Evolutionary conservation across 148 eudicot species (phyloP).

Genomic region (Tetragonia tetragonoides): DNA sequence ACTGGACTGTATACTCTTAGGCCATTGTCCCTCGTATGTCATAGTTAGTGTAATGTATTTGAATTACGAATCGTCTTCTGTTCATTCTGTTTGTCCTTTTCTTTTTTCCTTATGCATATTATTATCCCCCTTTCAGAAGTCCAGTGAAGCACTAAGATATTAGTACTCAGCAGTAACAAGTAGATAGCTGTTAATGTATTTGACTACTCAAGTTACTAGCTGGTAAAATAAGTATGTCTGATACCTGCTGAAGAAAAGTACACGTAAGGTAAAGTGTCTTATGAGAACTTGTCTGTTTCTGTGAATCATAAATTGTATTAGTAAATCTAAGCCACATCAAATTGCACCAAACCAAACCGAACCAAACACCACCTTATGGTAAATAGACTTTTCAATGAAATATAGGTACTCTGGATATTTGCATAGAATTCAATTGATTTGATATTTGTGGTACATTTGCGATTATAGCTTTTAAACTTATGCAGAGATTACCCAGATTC

Average conservation of each 20-base stretch:
- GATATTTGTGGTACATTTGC: slow-evolving; percentile 1
- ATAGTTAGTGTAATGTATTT: background rate
- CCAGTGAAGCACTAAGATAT: background rate
- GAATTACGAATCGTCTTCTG: background rate
- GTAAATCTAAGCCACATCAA: background rate
- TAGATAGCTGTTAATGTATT: no score
- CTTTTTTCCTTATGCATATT: background rate
- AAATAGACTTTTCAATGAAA: background rate
- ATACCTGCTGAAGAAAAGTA: background rate
- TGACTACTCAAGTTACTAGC: background rate
- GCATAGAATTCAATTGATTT: slow-evolving; percentile 3
- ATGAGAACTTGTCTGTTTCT: background rate
- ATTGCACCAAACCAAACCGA: background rate
- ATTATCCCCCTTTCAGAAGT: background rate
- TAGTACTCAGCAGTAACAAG: no score
- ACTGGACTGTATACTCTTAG: background rate
- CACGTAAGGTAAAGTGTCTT: background rate
- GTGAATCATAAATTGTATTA: background rate
- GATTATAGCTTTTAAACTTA: slow-evolving; percentile 11
- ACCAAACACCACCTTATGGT: background rate
- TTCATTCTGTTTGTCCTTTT: background rate
- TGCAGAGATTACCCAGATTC: slow-evolving; percentile 16
- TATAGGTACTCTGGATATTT: slow-evolving; percentile 3
- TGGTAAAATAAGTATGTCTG: background rate
- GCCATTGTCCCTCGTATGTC: background rate